These are phyloP conservation scores for Colletotrichum sp. DNA, from an alignment of 2,329 filamentous ascomycete genomes.

Conservation along the genomic window DNA sequence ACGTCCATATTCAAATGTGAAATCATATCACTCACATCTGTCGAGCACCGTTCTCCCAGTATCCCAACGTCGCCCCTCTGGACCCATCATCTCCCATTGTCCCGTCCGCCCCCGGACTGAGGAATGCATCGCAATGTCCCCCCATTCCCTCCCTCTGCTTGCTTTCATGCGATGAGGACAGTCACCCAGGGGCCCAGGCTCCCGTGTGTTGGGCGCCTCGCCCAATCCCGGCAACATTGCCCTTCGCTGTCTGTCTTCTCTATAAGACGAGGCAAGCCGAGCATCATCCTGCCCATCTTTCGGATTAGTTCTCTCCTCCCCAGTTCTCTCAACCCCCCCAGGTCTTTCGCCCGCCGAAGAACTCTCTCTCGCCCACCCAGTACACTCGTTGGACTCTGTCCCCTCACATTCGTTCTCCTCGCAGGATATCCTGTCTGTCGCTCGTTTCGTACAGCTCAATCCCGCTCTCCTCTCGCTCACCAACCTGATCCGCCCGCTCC, in stretches of 20 bases:
- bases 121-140: conserved; percentile 23
- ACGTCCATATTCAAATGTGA: neutral
- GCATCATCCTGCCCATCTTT: neutral
- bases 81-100: neutral
- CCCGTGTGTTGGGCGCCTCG: neutral
- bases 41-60: neutral
- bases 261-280: neutral
- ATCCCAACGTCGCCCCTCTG: neutral
- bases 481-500: neutral
- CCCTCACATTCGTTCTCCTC: conserved; percentile 5
- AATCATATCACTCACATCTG: neutral
- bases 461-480: neutral
- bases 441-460: conserved; percentile 9
- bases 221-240: neutral
- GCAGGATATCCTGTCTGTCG: neutral
- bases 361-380: neutral
- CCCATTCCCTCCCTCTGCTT: conserved; percentile 17
- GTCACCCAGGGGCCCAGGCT: neutral
- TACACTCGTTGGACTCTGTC: conserved; percentile 4
- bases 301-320: neutral
- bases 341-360: neutral
- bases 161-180: neutral
- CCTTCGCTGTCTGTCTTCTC: neutral
- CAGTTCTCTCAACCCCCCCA: neutral
- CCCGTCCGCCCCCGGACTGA: neutral